These are phyloP conservation scores for Arthrobotrys sphaeroides DNA, from an alignment of 2,329 filamentous ascomycete genomes.

Conservation along the genomic window DNA sequence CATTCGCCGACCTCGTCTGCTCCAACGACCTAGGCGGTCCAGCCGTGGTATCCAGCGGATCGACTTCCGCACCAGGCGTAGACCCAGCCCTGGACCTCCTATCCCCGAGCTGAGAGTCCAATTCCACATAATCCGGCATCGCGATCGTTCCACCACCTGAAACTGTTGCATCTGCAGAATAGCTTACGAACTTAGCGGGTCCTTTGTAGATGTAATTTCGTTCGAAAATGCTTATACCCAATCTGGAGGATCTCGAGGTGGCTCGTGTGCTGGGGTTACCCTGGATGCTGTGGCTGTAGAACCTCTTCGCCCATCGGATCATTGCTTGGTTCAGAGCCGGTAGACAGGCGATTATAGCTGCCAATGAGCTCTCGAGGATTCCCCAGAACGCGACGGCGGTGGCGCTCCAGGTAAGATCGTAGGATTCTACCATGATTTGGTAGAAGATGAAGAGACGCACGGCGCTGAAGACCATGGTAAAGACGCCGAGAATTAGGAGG, in stretches of 20 bases:
- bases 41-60: not conserved
- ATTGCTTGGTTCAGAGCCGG: slow-evolving; percentile 49
- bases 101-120: slow-evolving; percentile 6
- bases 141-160: not conserved
- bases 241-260: not conserved
- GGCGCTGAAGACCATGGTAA: slow-evolving; percentile 42
- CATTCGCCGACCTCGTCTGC: not conserved
- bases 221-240: slow-evolving; percentile 26
- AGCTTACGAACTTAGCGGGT: slow-evolving; percentile 41
- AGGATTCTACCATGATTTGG: slow-evolving; percentile 30
- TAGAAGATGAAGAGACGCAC: slow-evolving; percentile 37
- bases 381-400: slow-evolving; percentile 47
- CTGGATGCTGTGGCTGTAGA: slow-evolving; percentile 7
- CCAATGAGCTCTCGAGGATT: slow-evolving; percentile 37
- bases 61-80: not conserved
- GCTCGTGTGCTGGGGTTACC: not conserved
- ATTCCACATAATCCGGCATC: slow-evolving; percentile 33
- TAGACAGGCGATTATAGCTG: slow-evolving; percentile 38
- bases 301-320: not conserved
- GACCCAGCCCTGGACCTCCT: not conserved
- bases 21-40: not conserved
- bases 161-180: slow-evolving; percentile 44
- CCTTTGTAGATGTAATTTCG: slow-evolving; percentile 43
- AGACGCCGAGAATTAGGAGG: slow-evolving; percentile 30
- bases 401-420: slow-evolving; percentile 42